Evolutionary conservation across 2,329 filamentous ascomycete genomes (phyloP).

Genomic region (Onygenales sp.): DNA sequence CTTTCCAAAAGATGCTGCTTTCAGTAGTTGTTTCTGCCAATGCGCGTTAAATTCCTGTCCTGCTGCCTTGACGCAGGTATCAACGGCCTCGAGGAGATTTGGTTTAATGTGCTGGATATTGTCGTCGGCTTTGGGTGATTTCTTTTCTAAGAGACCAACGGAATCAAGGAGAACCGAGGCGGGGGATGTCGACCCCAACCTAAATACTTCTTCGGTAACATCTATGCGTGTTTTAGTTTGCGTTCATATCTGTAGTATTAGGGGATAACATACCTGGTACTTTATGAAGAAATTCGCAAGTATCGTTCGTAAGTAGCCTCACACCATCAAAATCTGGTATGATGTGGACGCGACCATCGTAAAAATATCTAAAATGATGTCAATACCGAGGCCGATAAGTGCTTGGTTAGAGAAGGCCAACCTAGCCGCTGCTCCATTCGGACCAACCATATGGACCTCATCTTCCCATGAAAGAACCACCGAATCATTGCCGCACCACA

Average conservation of each 20-base stretch:
- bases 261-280: conserved; percentile 52
- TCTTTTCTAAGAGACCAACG: conserved; percentile 78
- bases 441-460: conserved; percentile 87
- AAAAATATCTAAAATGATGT: conserved; percentile 57
- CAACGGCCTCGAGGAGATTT: conserved; percentile 83
- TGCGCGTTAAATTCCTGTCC: conserved; percentile 82
- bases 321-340: conserved; percentile 85
- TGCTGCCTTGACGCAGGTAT: conserved; percentile 85
- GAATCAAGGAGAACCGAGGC: conserved; percentile 91
- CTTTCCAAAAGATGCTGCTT: conserved; percentile 94
- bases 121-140: conserved; percentile 94
- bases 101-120: conserved; percentile 90
- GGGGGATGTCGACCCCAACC: conserved; percentile 75
- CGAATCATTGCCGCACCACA: conserved; percentile 95
- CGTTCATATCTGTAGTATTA: background rate
- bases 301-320: conserved; percentile 78
- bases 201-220: conserved; percentile 80
- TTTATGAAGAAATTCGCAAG: conserved; percentile 96
- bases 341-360: conserved; percentile 83
- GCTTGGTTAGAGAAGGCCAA: conserved; percentile 19
- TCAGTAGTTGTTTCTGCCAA: conserved; percentile 94
- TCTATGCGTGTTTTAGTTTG: conserved; percentile 29
- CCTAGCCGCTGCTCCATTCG: conserved; percentile 62
- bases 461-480: conserved; percentile 95
- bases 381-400: conserved; percentile 5